These are phyloP conservation scores for Chlamydomonas sp. DNA, from an alignment of 139 green algal species.

Conservation along the genomic window DNA sequence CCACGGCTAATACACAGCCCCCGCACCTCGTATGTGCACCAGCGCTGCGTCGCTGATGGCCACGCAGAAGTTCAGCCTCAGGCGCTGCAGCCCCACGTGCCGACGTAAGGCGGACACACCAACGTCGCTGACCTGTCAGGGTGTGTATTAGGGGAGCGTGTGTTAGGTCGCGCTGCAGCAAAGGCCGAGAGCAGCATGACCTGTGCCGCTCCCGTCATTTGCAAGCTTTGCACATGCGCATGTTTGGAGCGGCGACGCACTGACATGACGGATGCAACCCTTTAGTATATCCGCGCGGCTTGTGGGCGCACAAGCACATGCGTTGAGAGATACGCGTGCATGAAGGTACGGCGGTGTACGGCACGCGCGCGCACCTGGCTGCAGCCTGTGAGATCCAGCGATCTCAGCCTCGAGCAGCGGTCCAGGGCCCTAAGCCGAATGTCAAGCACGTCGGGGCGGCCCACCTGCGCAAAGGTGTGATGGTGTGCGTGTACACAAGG, in stretches of 20 bases:
- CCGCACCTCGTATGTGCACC: conserved; percentile 6
- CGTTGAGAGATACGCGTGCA: too few species aligned
- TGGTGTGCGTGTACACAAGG: neutral
- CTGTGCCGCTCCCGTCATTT: too few species aligned
- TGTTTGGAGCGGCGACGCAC: too few species aligned
- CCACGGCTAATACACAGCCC: too few species aligned
- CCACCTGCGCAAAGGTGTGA: neutral
- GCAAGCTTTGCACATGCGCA: too few species aligned
- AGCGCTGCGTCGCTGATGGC: conserved; percentile 11
- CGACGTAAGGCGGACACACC: conserved; percentile 1
- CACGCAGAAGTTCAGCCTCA: conserved; percentile 11
- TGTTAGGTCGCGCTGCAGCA: neutral
- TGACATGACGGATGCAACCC: too few species aligned
- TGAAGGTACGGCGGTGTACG: too few species aligned
- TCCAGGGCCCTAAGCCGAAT: conserved; percentile 19
- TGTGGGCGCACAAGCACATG: too few species aligned
- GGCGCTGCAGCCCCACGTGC: conserved; percentile 14
- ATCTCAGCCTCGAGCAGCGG: conserved; percentile 28
- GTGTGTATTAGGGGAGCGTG: neutral
- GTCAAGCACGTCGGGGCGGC: conserved; percentile 3
- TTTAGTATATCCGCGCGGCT: too few species aligned
- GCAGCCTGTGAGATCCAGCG: conserved; percentile 26
- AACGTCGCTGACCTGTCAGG: neutral
- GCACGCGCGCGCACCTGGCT: conserved; percentile 1
- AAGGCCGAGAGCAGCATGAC: too few species aligned